Evolutionary conservation across 495 filamentous ascomycete species (phyloP), one percentile per base, ranked within the genome.

Genomic region (Tricharina praecox): DNA sequence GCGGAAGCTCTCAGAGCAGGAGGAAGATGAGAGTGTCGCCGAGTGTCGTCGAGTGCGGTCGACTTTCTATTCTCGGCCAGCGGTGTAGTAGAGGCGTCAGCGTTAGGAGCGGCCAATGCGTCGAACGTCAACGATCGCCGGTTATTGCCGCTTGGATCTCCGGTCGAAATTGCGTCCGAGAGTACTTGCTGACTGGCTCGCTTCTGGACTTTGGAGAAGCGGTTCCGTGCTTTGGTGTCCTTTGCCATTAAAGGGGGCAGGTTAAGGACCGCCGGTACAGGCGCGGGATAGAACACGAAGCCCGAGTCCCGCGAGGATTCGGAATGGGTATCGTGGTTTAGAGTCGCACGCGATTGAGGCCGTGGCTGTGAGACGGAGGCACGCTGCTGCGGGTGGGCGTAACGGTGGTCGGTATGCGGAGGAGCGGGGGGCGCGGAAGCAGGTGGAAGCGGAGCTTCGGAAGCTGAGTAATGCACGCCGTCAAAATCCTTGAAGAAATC

Each of bases 281-380:
- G 90, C 2, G 90, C 90, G 11, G 90, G 90, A 60, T 97, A 97
- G 62, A 77, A 96, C 7, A 94, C 74, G 81, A 97, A 88, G 16
- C 48, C 36, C 20, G 53, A 48, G 24, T 51, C 47, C 4, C 36
- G 39, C 44, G 79, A 68, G 26, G 48, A 66, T 15, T 36, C 53
- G 2, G 54, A 53, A 15, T 38, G 42, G 42, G 18, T 20, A 15
- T 11, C 7, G 30, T 40, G 2, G 48, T 32, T 1, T n/a, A 34
- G 43, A 46, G 24, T 23, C 24, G 43, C 13, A 7, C 11, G 20
- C 13, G 41, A 9, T 32, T 11, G 67, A 47, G 68, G 63, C 39
- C 62, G 56, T 23, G 50, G 62, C 50, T 70, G 50, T 11, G 68
- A 63, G 41, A 15, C 16, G 48, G 23, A 37, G 51, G 50, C 25